Conservation (phyloP, 495 filamentous ascomycete species). For the Extremus antarcticus region DNA sequence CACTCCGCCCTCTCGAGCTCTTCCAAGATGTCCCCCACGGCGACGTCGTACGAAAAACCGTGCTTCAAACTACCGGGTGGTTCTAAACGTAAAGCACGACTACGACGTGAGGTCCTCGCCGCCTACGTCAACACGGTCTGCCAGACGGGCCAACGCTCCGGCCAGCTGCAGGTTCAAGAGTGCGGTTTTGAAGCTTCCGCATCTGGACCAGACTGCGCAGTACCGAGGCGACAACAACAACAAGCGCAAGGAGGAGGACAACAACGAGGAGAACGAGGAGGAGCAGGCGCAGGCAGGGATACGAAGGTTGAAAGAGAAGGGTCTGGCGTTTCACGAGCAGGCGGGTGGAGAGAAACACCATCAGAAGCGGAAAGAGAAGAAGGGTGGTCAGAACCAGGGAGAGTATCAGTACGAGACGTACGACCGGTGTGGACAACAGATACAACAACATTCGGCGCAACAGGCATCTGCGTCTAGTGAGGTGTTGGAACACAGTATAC, state of each 20-base stretch:
- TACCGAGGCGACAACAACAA: constrained; percentile 22
- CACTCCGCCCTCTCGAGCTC: constrained; percentile 39
- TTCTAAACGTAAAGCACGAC: constrained; percentile 36
- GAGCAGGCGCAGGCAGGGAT: constrained; percentile 14
- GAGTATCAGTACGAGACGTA: constrained; percentile 13
- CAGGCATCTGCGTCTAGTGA: constrained; percentile 18
- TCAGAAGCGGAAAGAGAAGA: constrained; percentile 9
- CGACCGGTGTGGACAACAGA: constrained; percentile 22
- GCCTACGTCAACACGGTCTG: constrained; percentile 36
- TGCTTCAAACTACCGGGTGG: constrained; percentile 39
- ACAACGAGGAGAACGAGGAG: constrained; percentile 24
- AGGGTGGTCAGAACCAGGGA: constrained; percentile 3
- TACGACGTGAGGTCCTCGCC: constrained; percentile 32
- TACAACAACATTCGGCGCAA: constrained; percentile 21
- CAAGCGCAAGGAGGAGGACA: constrained; percentile 20
- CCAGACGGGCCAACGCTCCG: constrained; percentile 22
- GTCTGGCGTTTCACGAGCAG: constrained; percentile 13
- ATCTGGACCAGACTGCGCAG: constrained; percentile 32
- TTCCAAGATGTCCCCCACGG: constrained; percentile 31
- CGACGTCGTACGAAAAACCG: constrained; percentile 38
- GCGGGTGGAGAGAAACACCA: constrained; percentile 20
- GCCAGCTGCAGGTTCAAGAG: constrained; percentile 33
- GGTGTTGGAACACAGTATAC: background rate
- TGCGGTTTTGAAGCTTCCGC: constrained; percentile 38
- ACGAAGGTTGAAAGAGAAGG: constrained; percentile 6